A percentile compares a stretch with the other conserved stretches of the same genome.
These are phyloP conservation scores for Entomortierella beljakovae DNA, from an alignment of 192 early-diverging fungal genomes.

Conservation along the genomic window DNA sequence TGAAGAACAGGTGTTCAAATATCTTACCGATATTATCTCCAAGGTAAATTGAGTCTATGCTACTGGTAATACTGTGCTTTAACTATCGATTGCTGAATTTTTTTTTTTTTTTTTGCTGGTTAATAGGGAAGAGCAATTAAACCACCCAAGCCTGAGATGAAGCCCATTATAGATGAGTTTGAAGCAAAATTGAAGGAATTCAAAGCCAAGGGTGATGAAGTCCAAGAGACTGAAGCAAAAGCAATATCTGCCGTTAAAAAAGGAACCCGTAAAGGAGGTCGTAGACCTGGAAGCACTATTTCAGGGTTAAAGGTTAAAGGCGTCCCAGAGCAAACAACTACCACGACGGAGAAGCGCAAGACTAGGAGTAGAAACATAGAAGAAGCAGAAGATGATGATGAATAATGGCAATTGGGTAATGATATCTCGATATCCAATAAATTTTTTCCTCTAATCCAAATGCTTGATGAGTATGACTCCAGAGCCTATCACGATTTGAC, in stretches of 20 bases:
- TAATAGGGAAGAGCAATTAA: conserved; percentile 69
- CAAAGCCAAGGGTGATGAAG: conserved; percentile 65
- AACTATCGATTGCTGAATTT: neutral
- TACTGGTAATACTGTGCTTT: neutral
- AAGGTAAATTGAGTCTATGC: conserved; percentile 66
- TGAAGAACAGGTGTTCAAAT: conserved; percentile 86
- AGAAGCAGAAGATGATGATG: no score
- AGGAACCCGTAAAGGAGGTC: conserved; percentile 30
- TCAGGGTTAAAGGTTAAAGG: conserved; percentile 41
- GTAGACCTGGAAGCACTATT: conserved; percentile 30
- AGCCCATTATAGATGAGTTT: conserved; percentile 87
- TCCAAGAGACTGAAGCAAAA: conserved; percentile 44
- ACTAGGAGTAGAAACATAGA: no score
- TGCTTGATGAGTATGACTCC: no score
- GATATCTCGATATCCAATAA: no score
- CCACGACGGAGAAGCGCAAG: no score
- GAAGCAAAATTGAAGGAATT: conserved; percentile 81
- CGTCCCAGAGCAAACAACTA: no score
- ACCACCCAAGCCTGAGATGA: conserved; percentile 80
- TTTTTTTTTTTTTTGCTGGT: neutral
- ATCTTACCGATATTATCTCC: conserved; percentile 85
- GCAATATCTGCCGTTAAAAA: conserved; percentile 49
- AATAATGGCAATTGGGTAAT: no score
- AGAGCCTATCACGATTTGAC: no score
- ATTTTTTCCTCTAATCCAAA: no score